Evolutionary conservation across 1,284 basidiomycete genomes (phyloP), one percentile per base, ranked within the genome.

Genomic region (Trametes hirsuta): DNA sequence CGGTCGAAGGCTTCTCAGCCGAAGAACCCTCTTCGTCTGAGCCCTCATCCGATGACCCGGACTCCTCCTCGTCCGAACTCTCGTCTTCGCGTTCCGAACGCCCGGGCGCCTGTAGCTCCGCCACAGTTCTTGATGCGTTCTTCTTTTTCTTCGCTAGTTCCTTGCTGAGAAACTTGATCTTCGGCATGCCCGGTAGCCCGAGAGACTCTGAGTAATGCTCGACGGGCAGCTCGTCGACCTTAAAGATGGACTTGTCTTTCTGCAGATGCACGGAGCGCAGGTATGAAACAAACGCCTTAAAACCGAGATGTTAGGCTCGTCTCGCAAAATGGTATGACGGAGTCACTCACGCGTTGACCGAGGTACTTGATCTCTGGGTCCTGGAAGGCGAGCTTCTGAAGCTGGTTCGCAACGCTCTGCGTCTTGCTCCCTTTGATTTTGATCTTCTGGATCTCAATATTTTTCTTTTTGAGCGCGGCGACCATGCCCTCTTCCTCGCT

Each of bases 341-440:
- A 36, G 36, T 15, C 24, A 82, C 88, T 63, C 71, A 95, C 94
- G 58, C 93, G 79, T 74, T 99, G 97, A 6, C 91, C 97, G 6
- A 99, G 85, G 72, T 98, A 97, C 75, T 99, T 99, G 75, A 99
- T 91, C 74, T 99, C 95, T 0, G 95, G 93, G 63, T 97, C 95
- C 76, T 95, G 90, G 81, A 99, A 99, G 1, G 93, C 91, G 53
- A 98, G 85, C 53, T 88, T 93, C 75, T 99, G 97, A 57, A 99
- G 81, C 75, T 96, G 92, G 69, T 93, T 93, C 70, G 90, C 83
- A 61, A 98, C 89, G 68, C 84, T 88, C 71, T 93, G 88, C 56
- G 93, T 92, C 79, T 94, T 97, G 77, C 92, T 96, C 63, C 87
- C 83, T 72, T 90, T 90, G 66, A 96, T 91, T 77, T 97, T 98